Evolutionary conservation across 345 rosid species (phyloP), one percentile per base, ranked within the genome.

Genomic region (Lepidium aucheri): DNA sequence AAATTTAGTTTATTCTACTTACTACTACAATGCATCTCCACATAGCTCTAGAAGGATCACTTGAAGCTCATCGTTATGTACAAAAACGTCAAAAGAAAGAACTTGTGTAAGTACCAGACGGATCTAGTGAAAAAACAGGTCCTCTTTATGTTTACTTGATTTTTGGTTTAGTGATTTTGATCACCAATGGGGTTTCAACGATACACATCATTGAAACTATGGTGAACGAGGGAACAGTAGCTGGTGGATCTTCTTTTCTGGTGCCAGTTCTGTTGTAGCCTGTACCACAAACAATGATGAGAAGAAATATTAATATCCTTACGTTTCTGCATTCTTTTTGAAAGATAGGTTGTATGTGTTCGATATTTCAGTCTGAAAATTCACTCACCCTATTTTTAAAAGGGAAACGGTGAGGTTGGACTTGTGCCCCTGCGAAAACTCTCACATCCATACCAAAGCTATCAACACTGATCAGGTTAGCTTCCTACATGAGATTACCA

Each of bases 391-490:
- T 84, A 43, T 41, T 75, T 75, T 90, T 90, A 81, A 93, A 93
- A 59, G 97, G 96, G 74, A 93, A 93, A 43, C 99, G 88, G 80
- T 88, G 92, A 55, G 99, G 88, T 74, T 68, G 77, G 70, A 84
- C 87, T 86, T 90, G 87, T 46, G 65, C 68, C 8, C 97, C 95
- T 28, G 77, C 77, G 72, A 65, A 82, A 66, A 86, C 76, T 72
- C 97, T 80, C 6, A 93, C 98, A 77, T 93, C 97, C 77, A 93
- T 69, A 47, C 98, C 98, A 13, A 93, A 87, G 72, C 96, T 90
- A 80, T 93, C 97, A 45, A 93, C 84, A 60, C 89, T 94, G 52
- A 90, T 82, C 82, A 90, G 64, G 61, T 82, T 79, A 12, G 90
- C 97, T 68, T 79, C 80, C 98, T 93, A 35, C 46, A 59, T 3